Evolutionary conservation across 2,329 filamentous ascomycete species (phyloP).

Genomic region (Aspergillus neoniger): DNA sequence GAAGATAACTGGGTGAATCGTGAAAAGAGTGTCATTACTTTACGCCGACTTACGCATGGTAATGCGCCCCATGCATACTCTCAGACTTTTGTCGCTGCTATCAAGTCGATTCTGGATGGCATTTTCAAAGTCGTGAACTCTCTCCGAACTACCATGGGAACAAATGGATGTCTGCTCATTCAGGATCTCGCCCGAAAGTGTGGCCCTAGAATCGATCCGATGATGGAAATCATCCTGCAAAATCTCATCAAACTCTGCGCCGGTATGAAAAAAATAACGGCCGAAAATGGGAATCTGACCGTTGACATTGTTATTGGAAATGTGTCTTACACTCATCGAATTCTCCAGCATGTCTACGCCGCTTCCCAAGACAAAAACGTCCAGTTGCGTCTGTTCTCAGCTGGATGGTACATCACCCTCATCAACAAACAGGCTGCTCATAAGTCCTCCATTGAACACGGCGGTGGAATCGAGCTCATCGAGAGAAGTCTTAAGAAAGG

Average conservation of each 20-base stretch:
- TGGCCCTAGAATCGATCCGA: conserved; percentile 77
- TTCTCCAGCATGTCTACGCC: conserved; percentile 81
- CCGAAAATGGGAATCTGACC: conserved; percentile 76
- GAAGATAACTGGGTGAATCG: conserved; percentile 89
- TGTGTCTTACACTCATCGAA: conserved; percentile 74
- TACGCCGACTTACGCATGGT: conserved; percentile 77
- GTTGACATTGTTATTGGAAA: conserved; percentile 79
- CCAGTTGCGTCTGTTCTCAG: conserved; percentile 75
- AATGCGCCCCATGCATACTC: conserved; percentile 79
- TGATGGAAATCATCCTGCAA: conserved; percentile 89
- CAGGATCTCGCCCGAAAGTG: conserved; percentile 80
- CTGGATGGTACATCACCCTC: conserved; percentile 81
- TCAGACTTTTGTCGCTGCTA: conserved; percentile 66
- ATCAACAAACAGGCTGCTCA: conserved; percentile 74
- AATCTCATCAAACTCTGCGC: conserved; percentile 86
- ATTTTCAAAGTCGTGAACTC: conserved; percentile 84
- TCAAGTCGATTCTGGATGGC: conserved; percentile 78
- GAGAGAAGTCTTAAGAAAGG: conserved; percentile 90
- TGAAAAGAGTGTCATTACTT: conserved; percentile 75
- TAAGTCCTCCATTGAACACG: conserved; percentile 80
- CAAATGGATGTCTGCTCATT: conserved; percentile 78
- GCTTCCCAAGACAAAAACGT: conserved; percentile 94
- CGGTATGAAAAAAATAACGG: conserved; percentile 88
- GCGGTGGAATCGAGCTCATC: conserved; percentile 76
- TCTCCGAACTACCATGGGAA: conserved; percentile 83